Evolutionary conservation across 2,329 filamentous ascomycete species (phyloP), one percentile per base, ranked within the genome.

Genomic region (Monosporascus sp.): DNA sequence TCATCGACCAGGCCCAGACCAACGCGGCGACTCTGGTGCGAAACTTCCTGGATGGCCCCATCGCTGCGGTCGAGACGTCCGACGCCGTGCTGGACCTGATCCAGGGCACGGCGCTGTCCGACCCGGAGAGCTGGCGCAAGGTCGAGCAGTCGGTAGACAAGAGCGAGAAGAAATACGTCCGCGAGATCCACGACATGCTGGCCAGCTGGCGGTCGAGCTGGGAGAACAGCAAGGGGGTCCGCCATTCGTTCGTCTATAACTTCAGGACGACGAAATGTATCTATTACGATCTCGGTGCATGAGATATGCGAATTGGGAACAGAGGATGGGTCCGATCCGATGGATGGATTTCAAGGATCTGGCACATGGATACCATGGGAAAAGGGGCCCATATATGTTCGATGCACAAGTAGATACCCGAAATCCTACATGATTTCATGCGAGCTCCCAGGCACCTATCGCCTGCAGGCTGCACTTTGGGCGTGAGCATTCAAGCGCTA

Each of bases 201-300:
- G 74, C 65, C 71, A 80, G 63, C 71, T 94, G 75, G 82, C 82
- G 67, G 70, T 75, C 59, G 72, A 79, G 67, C 76, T 85, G 75
- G 72, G 79, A 74, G 74, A 72, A 60, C 55, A 75, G 75, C 58
- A 68, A 76, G 4, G 80, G 77, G 8, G 79, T 80, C 24, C 80
- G 82, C 47, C 89, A 92, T 67, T 88, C 89, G 11, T 96, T 96
- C 71, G 81, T 97, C 50, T 96, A 96, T 72, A 96, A 96, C 64
- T 96, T 95, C 63, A 79, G 91, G 55, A 95, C 90, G 9, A 89
- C 88, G 0, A 86, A 81, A 54, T 92, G 89, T 67, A 80, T 96
- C 49, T 90, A 93, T 66, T 96, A 96, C 69, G 91, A 96, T 70
- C 71, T 97, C 44, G 75, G 74, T 31, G 70, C 67, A n/a, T 78